Conservation (phyloP, 352 stramenopile genomes). For the Phytophthora hybrid region DNA sequence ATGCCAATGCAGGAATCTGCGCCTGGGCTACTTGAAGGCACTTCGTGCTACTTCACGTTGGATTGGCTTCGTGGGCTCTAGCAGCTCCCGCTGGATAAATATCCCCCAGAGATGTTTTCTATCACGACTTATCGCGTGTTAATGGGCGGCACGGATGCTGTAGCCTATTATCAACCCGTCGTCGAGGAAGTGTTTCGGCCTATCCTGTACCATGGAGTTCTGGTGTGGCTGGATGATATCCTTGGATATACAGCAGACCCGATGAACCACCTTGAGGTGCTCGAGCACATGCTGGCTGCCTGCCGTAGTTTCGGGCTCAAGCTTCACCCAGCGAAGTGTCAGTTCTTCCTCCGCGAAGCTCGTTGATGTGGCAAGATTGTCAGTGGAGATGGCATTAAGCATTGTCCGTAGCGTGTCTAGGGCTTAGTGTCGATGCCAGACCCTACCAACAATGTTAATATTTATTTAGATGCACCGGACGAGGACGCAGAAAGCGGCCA, state of each 20-base stretch:
- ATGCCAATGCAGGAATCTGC: conserved; percentile 17
- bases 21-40: neutral
- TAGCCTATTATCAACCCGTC: too few relatives aligned
- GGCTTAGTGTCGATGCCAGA: neutral
- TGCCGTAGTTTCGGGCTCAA: conserved; percentile 3
- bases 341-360: conserved; percentile 6
- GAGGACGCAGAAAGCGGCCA: too few relatives aligned
- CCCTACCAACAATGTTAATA: neutral
- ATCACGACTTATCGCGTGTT: conserved; percentile 14
- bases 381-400: neutral
- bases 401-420: conserved; percentile 1
- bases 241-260: conserved; percentile 1
- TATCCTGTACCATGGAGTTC: neutral
- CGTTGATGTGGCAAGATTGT: conserved; percentile 7
- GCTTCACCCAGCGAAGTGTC: neutral
- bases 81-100: conserved; percentile 10
- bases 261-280: neutral
- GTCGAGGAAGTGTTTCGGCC: conserved; percentile 9
- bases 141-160: conserved; percentile 20
- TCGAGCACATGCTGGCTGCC: neutral
- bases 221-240: conserved; percentile 16
- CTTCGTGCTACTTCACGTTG: conserved; percentile 10
- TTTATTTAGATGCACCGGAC: too few relatives aligned
- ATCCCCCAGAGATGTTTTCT: conserved; percentile 17
- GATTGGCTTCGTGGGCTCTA: conserved; percentile 25